Evolutionary conservation across 192 early-diverging fungal genomes (phyloP).

Genomic region (Kickxella alabastrina): DNA sequence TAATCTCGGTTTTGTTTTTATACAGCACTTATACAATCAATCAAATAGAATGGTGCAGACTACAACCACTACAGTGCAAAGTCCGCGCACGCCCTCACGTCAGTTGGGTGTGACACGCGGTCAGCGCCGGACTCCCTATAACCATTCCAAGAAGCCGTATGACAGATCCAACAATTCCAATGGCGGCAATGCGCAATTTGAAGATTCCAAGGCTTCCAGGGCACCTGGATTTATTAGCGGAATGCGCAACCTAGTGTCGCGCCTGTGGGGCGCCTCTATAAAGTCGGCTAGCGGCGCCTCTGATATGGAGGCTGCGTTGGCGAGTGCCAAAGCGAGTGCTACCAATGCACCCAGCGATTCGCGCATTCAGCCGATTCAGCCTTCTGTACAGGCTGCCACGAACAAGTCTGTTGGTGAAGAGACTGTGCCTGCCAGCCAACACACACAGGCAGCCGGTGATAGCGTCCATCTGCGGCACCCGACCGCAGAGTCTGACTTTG

Average conservation of each 20-base stretch:
- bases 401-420: background rate
- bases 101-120: conserved; percentile 40
- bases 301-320: conserved; percentile 1
- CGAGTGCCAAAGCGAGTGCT: background rate
- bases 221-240: conserved; percentile 37
- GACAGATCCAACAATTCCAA: conserved; percentile 3
- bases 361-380: too few species aligned
- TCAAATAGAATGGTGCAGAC: conserved; percentile 46
- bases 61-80: conserved; percentile 11
- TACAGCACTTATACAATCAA: too few species aligned
- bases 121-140: conserved; percentile 31
- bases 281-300: conserved; percentile 9
- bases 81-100: conserved; percentile 30
- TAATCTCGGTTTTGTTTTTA: too few species aligned
- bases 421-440: background rate
- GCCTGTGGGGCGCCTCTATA: conserved; percentile 43
- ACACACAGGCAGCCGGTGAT: conserved; percentile 25
- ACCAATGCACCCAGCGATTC: background rate
- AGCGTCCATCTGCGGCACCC: conserved; percentile 17
- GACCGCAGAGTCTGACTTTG: conserved; percentile 40
- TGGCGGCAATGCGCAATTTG: background rate
- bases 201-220: conserved; percentile 14
- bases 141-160: conserved; percentile 45
- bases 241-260: conserved; percentile 46
- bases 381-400: background rate